phyloP scores from a whole-genome alignment of 306 rosid species.

The Cucurbita moschata region DNA sequence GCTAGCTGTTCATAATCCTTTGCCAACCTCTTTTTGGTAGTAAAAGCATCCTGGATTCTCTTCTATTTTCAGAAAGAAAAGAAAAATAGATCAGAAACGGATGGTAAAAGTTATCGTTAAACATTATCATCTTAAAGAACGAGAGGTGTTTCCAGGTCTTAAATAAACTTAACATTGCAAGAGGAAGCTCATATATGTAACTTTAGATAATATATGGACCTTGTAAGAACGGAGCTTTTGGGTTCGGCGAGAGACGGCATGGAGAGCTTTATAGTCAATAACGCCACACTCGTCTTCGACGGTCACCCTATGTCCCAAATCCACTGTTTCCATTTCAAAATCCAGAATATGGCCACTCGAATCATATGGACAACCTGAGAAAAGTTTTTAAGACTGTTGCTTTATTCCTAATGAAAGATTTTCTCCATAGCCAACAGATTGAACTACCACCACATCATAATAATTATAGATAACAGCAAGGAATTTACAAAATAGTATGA shows the following conservation, averaged over 20 bases:
- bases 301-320: conserved; percentile 36
- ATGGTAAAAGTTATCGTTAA: background rate
- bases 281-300: conserved; percentile 32
- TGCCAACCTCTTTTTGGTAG: conserved; percentile 55
- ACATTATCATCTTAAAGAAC: background rate
- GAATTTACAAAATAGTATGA: background rate
- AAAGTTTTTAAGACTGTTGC: background rate
- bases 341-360: conserved; percentile 11
- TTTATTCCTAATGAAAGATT: background rate
- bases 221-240: conserved; percentile 63
- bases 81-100: conserved; percentile 1
- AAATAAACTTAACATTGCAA: background rate
- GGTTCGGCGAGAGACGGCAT: conserved; percentile 37
- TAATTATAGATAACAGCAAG: background rate
- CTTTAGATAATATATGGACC: conserved; percentile 23
- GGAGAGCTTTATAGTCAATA: conserved; percentile 36
- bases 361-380: conserved; percentile 24
- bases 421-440: background rate
- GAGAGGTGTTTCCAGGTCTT: background rate
- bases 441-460: background rate
- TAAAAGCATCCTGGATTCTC: conserved; percentile 57
- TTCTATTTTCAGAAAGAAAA: conserved; percentile 23
- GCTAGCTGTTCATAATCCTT: conserved; percentile 81
- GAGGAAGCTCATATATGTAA: background rate
- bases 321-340: conserved; percentile 36